A percentile compares a stretch with the other conserved stretches of the same genome.
Evolutionary conservation across 2,329 filamentous ascomycete species (phyloP).

Genomic region (Metarhizium anisopliae): DNA sequence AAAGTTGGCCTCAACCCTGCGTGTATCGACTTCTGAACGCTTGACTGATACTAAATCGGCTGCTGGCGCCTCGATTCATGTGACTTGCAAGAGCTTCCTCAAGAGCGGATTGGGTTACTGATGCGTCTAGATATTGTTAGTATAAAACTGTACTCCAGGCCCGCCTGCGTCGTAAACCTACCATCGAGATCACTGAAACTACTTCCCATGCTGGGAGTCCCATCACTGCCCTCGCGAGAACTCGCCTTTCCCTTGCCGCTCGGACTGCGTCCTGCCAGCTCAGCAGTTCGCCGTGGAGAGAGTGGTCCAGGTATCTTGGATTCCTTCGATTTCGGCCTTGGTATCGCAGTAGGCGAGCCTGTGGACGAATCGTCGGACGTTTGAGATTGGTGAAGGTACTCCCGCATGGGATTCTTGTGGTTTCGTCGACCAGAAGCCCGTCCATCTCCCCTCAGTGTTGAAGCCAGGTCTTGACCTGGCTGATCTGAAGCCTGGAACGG

Average conservation of each 20-base stretch:
- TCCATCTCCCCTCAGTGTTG: conserved; percentile 41
- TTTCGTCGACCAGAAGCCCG: conserved; percentile 23
- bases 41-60: conserved; percentile 59
- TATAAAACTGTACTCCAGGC: neutral
- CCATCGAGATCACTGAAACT: conserved; percentile 82
- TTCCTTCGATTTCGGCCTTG: conserved; percentile 22
- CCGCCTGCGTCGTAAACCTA: conserved; percentile 19
- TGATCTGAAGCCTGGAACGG: conserved; percentile 32
- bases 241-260: conserved; percentile 38
- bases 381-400: conserved; percentile 36
- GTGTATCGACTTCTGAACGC: conserved; percentile 55
- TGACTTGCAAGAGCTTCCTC: conserved; percentile 65
- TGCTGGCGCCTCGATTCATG: conserved; percentile 25
- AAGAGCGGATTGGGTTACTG: conserved; percentile 70
- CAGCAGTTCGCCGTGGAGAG: conserved; percentile 51
- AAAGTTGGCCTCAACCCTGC: conserved; percentile 22
- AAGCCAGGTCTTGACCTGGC: conserved; percentile 37
- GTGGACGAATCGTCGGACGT: conserved; percentile 56
- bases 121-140: conserved; percentile 48
- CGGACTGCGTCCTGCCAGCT: conserved; percentile 47
- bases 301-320: conserved; percentile 33
- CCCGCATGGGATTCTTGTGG: conserved; percentile 20
- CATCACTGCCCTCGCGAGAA: conserved; percentile 58
- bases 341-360: conserved; percentile 34
- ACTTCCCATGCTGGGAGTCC: conserved; percentile 72